Percentiles rank a stretch among this genome's conserved stretches.
Conservation (phyloP, 768 basidiomycete genomes). For the Sarcodon aspratus region DNA sequence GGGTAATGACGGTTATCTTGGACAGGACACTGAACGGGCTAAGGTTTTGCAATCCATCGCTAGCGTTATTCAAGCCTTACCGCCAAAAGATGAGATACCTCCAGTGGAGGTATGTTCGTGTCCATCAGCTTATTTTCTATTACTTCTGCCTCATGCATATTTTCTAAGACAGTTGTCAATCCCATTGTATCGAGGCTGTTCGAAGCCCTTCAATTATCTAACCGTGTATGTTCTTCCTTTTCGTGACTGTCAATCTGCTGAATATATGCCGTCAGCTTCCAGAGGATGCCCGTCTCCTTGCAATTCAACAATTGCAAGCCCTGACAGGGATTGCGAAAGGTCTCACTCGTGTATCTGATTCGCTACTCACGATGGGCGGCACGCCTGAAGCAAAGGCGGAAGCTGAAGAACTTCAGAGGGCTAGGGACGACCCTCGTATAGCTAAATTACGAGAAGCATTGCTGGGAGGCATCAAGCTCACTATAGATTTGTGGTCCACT, state of each 20-base stretch:
- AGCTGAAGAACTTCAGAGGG: constrained; percentile 41
- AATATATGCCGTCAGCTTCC: constrained; percentile 36
- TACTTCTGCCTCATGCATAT: not conserved
- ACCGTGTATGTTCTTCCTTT: constrained; percentile 29
- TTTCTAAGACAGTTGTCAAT: constrained; percentile 51
- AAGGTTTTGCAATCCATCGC: constrained; percentile 90
- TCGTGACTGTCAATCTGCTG: not conserved
- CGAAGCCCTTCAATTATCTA: constrained; percentile 45
- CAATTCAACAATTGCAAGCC: constrained; percentile 67
- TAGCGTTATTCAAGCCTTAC: constrained; percentile 86
- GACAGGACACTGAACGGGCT: constrained; percentile 72
- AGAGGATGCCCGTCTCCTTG: constrained; percentile 56
- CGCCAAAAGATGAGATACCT: constrained; percentile 64
- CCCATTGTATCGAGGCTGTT: constrained; percentile 65
- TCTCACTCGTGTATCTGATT: constrained; percentile 67
- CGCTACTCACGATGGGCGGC: constrained; percentile 46
- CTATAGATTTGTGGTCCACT: constrained; percentile 66
- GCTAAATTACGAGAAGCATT: constrained; percentile 56
- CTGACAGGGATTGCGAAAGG: constrained; percentile 83
- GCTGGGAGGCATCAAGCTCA: constrained; percentile 42
- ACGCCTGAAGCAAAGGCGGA: constrained; percentile 40
- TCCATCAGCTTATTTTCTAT: not conserved
- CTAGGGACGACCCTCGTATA: constrained; percentile 54
- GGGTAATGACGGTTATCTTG: not conserved
- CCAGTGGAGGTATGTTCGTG: constrained; percentile 48